Evolutionary conservation across 108 stramenopile genomes (phyloP).

Genomic region (Fragilaria crotonensis): DNA sequence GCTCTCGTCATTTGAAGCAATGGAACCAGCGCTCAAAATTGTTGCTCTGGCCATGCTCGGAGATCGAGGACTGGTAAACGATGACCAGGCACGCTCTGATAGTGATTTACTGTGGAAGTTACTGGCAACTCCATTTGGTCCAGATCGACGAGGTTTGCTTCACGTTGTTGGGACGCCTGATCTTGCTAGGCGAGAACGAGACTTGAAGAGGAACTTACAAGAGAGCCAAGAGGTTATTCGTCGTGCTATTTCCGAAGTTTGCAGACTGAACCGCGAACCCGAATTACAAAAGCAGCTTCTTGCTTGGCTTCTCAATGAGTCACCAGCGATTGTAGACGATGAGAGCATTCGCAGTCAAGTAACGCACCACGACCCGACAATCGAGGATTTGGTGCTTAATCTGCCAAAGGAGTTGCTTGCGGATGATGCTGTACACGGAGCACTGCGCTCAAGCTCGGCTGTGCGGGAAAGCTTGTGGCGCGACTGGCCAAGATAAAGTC

Average conservation of each 20-base stretch:
- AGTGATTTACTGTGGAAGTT: neutral
- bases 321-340: neutral
- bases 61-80: neutral
- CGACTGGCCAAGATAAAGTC: neutral
- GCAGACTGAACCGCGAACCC: neutral
- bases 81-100: neutral
- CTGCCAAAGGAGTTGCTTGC: neutral
- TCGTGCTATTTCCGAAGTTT: neutral
- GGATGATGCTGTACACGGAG: neutral
- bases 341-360: neutral
- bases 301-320: neutral
- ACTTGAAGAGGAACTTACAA: neutral
- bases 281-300: neutral
- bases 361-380: neutral
- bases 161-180: neutral
- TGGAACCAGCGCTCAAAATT: conserved; percentile 6
- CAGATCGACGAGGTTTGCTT: neutral
- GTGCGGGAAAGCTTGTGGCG: neutral
- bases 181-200: neutral
- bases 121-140: neutral
- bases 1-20: neutral
- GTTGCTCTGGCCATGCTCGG: conserved; percentile 19
- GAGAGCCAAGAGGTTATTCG: neutral
- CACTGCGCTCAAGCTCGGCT: neutral
- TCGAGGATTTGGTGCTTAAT: neutral